Percentiles rank a stretch among this genome's conserved stretches.
These are phyloP conservation scores for Lentinula novae-zelandiae DNA, from an alignment of 1,284 basidiomycete genomes.

Conservation along the genomic window DNA sequence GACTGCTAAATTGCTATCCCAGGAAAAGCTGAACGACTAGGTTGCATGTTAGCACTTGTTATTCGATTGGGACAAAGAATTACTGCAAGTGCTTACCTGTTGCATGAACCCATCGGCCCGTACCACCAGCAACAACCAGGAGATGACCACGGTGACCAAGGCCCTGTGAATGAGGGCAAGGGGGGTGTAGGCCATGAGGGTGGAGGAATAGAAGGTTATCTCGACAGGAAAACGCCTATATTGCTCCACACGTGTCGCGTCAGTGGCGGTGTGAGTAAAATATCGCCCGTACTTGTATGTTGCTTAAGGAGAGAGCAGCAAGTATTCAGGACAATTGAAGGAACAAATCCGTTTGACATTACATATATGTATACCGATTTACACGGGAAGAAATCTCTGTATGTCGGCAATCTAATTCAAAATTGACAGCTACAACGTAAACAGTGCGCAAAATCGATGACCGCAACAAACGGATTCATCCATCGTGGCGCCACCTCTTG, in stretches of 20 bases:
- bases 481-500: background rate
- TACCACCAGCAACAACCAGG: background rate
- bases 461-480: background rate
- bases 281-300: background rate
- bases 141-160: background rate
- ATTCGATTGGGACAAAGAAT: background rate
- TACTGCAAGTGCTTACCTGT: background rate
- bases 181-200: background rate
- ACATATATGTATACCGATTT: background rate
- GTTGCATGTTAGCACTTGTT: background rate
- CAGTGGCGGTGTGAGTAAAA: background rate
- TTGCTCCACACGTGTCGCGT: background rate
- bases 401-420: background rate
- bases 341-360: too few relatives aligned
- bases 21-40: constrained; percentile 5
- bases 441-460: background rate
- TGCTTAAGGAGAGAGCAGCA: too few relatives aligned
- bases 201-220: background rate
- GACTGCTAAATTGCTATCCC: constrained; percentile 22
- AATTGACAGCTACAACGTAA: background rate
- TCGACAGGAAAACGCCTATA: background rate
- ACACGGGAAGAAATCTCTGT: background rate
- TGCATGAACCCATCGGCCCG: background rate
- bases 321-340: background rate
- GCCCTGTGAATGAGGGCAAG: background rate